These are phyloP conservation scores for Chalciporus chontae DNA, from an alignment of 768 basidiomycete species.

Conservation along the genomic window DNA sequence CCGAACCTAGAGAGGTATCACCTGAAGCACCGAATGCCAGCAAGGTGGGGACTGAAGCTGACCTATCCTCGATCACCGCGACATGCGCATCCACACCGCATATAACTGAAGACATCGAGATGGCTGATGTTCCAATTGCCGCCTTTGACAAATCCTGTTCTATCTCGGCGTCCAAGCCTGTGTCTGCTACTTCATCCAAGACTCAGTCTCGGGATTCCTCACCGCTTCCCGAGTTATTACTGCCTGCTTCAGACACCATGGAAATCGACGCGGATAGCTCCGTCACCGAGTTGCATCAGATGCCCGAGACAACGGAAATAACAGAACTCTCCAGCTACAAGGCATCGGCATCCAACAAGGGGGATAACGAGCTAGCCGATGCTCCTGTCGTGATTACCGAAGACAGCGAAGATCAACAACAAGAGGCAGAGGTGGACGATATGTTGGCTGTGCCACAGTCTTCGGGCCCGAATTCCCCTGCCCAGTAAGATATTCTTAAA, in stretches of 20 bases:
- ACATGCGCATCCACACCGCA: constrained; percentile 24
- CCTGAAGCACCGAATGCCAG: constrained; percentile 2
- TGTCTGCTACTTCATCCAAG: constrained; percentile 7
- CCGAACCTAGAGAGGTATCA: neutral
- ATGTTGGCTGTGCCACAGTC: constrained; percentile 26
- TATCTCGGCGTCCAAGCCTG: constrained; percentile 6
- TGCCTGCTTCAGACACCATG: constrained; percentile 25
- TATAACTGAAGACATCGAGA: constrained; percentile 11
- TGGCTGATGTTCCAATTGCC: constrained; percentile 6
- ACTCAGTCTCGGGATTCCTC: constrained; percentile 13
- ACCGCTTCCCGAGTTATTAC: constrained; percentile 8
- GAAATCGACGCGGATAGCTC: constrained; percentile 20
- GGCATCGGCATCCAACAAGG: neutral
- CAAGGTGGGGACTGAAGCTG: constrained; percentile 10
- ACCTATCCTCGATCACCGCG: constrained; percentile 13
- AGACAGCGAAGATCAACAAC: constrained; percentile 28
- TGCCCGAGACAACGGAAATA: neutral
- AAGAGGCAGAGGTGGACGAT: constrained; percentile 31
- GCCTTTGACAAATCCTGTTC: constrained; percentile 17
- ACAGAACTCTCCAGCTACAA: constrained; percentile 5
- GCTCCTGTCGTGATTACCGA: neutral
- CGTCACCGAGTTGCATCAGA: neutral
- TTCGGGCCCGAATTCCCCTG: constrained; percentile 10
- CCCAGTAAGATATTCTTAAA: constrained; percentile 18
- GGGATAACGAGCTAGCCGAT: neutral